Percentiles rank a stretch among this genome's conserved stretches.
These are phyloP conservation scores for Sarocladium oryzae DNA, from an alignment of 2,329 filamentous ascomycete genomes.

Conservation along the genomic window DNA sequence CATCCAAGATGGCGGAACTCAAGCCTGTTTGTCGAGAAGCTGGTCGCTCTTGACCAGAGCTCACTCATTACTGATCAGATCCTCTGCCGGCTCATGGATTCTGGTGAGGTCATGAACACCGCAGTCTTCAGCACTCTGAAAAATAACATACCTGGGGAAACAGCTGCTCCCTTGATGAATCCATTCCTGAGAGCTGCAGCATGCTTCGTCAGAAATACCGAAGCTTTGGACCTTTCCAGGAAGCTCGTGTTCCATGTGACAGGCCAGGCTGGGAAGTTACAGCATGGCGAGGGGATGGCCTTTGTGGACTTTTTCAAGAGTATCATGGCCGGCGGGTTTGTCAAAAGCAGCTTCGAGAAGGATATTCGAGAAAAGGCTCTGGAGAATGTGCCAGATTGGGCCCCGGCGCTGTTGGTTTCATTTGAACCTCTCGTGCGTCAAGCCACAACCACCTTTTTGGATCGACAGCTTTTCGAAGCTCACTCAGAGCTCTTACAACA, in stretches of 20 bases:
- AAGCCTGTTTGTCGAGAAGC: conserved; percentile 58
- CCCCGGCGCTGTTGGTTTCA: conserved; percentile 42
- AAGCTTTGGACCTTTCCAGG: conserved; percentile 25
- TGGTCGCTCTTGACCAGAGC: conserved; percentile 58
- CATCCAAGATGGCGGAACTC: conserved; percentile 24
- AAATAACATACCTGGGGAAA: conserved; percentile 43
- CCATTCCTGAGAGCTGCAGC: conserved; percentile 53
- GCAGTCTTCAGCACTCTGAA: conserved; percentile 48
- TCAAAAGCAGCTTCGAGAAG: not conserved
- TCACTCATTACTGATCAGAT: conserved; percentile 46
- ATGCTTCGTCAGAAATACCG: conserved; percentile 43
- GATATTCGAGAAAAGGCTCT: conserved; percentile 12
- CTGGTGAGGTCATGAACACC: conserved; percentile 42
- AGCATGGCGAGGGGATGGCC: conserved; percentile 40
- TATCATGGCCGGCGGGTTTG: not conserved
- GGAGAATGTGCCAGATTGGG: conserved; percentile 37
- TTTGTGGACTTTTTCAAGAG: conserved; percentile 40
- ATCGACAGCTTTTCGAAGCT: conserved; percentile 34
- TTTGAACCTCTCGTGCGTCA: conserved; percentile 35
- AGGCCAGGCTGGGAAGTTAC: conserved; percentile 35
- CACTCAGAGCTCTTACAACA: conserved; percentile 14
- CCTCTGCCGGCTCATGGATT: conserved; percentile 48
- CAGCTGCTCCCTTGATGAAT: conserved; percentile 34
- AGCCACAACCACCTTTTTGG: conserved; percentile 37
- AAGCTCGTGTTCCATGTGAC: conserved; percentile 37